Conservation (phyloP, 2,329 filamentous ascomycete species). For the Verticillium klebahnii region DNA sequence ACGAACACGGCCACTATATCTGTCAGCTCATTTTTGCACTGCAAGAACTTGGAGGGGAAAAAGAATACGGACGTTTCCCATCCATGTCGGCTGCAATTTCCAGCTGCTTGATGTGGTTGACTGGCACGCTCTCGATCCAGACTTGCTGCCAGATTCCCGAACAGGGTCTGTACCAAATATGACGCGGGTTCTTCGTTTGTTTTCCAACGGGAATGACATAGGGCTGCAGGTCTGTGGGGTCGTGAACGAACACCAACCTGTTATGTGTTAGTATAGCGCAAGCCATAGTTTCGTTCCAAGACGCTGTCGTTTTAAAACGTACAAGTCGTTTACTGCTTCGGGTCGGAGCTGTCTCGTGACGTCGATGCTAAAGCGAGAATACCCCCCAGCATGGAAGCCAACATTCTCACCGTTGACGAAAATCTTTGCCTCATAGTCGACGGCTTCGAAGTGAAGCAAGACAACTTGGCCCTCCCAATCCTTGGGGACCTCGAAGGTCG, state of each 20-base stretch:
- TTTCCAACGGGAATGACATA: conserved; percentile 63
- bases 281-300: too few relatives aligned
- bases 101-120: conserved; percentile 51
- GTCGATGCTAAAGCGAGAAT: conserved; percentile 57
- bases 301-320: conserved; percentile 16
- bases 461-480: conserved; percentile 40
- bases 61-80: conserved; percentile 37
- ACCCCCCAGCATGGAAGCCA: conserved; percentile 54
- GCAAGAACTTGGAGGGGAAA: neutral
- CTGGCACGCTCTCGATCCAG: conserved; percentile 62
- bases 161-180: conserved; percentile 70
- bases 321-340: conserved; percentile 50
- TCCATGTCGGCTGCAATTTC: conserved; percentile 55
- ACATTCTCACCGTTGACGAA: conserved; percentile 52
- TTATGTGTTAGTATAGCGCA: neutral
- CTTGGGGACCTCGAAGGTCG: conserved; percentile 43
- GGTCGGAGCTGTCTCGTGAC: conserved; percentile 39
- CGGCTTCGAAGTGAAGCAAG: conserved; percentile 53
- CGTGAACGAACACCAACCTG: conserved; percentile 60
- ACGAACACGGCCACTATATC: conserved; percentile 50
- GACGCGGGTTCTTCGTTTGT: conserved; percentile 49
- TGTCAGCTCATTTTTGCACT: conserved; percentile 1
- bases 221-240: conserved; percentile 56
- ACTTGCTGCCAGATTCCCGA: conserved; percentile 73
- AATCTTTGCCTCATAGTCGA: conserved; percentile 53